A percentile compares a stretch with the other conserved stretches of the same genome.
phyloP scores from a whole-genome alignment of 2,329 filamentous ascomycete genomes.

The Podosphaera leucotricha region DNA sequence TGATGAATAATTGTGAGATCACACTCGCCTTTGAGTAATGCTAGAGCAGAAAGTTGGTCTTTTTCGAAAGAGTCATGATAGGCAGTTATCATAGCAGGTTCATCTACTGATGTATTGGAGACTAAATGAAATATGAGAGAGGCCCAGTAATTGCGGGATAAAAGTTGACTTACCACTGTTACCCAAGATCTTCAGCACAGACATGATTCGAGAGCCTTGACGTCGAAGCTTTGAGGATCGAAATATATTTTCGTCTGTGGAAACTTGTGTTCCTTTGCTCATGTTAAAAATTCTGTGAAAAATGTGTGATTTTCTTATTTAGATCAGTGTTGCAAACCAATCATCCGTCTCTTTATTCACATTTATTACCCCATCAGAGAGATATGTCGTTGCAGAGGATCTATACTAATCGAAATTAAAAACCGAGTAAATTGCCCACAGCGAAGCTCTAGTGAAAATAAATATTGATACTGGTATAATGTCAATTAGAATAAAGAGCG shows the following conservation, averaged over 20 bases:
- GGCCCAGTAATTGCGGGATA: no score
- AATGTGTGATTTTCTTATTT: not conserved
- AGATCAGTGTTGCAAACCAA: not conserved
- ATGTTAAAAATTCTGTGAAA: not conserved
- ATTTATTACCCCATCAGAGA: no score
- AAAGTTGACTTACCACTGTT: slow-evolving; percentile 17
- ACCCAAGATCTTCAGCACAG: slow-evolving; percentile 20
- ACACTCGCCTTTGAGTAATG: slow-evolving; percentile 18
- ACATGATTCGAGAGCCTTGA: slow-evolving; percentile 21
- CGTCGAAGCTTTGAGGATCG: slow-evolving; percentile 18
- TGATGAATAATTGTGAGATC: slow-evolving; percentile 23
- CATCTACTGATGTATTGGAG: slow-evolving; percentile 5
- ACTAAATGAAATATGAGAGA: slow-evolving; percentile 3
- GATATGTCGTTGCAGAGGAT: no score
- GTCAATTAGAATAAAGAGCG: not conserved
- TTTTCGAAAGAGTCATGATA: slow-evolving; percentile 1
- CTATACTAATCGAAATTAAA: no score
- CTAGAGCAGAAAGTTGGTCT: slow-evolving; percentile 18
- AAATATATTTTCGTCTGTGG: slow-evolving; percentile 9
- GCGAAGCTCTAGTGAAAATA: not conserved
- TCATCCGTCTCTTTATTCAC: no score
- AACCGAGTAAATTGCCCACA: not conserved
- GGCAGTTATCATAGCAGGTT: slow-evolving; percentile 1
- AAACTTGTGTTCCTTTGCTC: not conserved
- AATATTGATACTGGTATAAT: not conserved